These are phyloP conservation scores for Nowakowskiella sp. DNA, from an alignment of 192 early-diverging fungal species.

Conservation along the genomic window DNA sequence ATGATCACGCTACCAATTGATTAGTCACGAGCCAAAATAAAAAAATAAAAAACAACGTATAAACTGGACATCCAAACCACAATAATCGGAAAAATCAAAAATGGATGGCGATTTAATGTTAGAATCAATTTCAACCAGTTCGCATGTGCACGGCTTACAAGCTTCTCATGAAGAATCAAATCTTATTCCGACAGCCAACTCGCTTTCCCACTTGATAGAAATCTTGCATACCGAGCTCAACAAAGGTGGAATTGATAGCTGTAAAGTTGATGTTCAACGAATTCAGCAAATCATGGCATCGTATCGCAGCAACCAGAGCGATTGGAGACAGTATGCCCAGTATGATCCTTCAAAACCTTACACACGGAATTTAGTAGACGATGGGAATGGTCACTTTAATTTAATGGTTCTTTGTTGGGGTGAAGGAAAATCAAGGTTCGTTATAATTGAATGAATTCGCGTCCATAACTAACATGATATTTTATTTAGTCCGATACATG, in stretches of 20 bases:
- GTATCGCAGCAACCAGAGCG: conserved; percentile 56
- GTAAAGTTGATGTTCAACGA: conserved; percentile 44
- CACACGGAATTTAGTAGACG: conserved; percentile 82
- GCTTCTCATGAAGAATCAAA: no score
- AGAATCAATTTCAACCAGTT: no score
- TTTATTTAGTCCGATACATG: conserved; percentile 71
- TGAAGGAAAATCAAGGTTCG: conserved; percentile 51
- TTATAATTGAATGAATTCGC: not conserved
- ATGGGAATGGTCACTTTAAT: conserved; percentile 88
- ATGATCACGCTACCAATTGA: no score
- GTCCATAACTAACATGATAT: conserved; percentile 9
- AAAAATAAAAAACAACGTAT: no score
- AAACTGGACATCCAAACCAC: no score
- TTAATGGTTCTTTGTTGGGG: conserved; percentile 86
- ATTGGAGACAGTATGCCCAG: conserved; percentile 69
- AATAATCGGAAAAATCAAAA: no score
- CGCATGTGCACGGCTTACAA: no score
- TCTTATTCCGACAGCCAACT: conserved; percentile 20
- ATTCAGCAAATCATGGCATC: conserved; percentile 58
- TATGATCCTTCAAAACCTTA: conserved; percentile 66
- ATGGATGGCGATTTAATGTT: no score
- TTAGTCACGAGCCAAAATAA: no score
- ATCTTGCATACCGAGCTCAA: conserved; percentile 46
- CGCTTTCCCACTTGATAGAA: conserved; percentile 36
- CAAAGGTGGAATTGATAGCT: conserved; percentile 46